Evolutionary conservation across 2,329 filamentous ascomycete genomes (phyloP).

Genomic region (Ilyonectria mors-panacis): DNA sequence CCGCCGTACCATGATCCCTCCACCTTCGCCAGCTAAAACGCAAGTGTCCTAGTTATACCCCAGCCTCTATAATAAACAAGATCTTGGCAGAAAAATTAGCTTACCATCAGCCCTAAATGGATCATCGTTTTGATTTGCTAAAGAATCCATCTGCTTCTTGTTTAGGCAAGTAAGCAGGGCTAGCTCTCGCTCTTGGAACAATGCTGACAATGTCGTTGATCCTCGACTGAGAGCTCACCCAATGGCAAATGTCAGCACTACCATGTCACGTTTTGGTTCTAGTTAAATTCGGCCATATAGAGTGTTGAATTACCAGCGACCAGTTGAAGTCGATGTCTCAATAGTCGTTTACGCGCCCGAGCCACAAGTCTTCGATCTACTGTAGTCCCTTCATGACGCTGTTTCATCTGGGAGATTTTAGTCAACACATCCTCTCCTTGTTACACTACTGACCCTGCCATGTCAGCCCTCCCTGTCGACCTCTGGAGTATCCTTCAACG

Average conservation of each 20-base stretch:
- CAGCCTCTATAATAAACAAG: background rate
- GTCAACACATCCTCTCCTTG: no score
- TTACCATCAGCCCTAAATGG: background rate
- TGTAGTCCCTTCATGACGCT: background rate
- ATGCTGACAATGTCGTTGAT: background rate
- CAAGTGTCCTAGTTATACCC: background rate
- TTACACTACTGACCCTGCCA: no score
- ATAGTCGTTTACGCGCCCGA: background rate
- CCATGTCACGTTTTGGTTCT: no score
- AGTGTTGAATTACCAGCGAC: background rate
- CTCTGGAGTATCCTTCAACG: no score
- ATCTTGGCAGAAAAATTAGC: background rate
- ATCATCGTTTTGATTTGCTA: constrained; percentile 2
- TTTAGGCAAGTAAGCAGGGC: constrained; percentile 11
- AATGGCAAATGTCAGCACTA: background rate
- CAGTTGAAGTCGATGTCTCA: background rate
- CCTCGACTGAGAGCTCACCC: background rate
- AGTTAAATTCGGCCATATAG: no score
- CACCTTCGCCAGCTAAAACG: background rate
- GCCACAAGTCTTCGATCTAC: background rate
- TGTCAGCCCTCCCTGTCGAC: no score
- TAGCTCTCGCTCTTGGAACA: background rate
- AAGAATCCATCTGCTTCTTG: background rate
- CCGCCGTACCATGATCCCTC: background rate
- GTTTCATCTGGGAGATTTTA: no score